phyloP scores from a whole-genome alignment of 441 rosid species.

The Adansonia madagascariensis region DNA sequence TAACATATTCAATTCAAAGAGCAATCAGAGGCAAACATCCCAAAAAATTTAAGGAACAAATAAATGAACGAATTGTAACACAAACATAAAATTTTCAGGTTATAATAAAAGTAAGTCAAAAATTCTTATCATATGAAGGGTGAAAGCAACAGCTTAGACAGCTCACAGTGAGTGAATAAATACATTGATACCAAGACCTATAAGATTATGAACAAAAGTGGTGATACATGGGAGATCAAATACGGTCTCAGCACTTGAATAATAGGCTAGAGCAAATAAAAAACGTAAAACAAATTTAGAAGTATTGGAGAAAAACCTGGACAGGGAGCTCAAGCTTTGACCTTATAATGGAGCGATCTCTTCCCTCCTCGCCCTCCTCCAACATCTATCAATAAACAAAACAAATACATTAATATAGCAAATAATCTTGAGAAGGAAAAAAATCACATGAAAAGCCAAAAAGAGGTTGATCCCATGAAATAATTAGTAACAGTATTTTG shows the following conservation, averaged over 20 bases:
- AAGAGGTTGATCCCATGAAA: not conserved
- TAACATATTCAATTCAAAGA: conserved; percentile 4
- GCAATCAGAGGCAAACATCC: not conserved
- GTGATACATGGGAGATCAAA: not conserved
- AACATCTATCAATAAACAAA: conserved; percentile 61
- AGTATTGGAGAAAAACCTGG: conserved; percentile 61
- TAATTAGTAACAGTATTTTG: not conserved
- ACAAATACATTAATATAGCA: not conserved
- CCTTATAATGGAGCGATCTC: conserved; percentile 72
- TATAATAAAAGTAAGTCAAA: not conserved
- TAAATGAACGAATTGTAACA: not conserved
- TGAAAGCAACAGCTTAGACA: not conserved
- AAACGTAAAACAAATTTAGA: not conserved
- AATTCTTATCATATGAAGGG: conserved; percentile 12
- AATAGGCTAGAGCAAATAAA: conserved; percentile 10
- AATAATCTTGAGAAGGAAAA: conserved; percentile 15
- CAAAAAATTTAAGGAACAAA: not conserved
- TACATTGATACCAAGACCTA: not conserved
- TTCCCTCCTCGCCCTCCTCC: conserved; percentile 94
- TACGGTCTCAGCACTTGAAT: not conserved
- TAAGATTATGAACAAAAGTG: not conserved
- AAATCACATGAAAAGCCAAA: not conserved
- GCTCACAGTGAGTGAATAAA: not conserved
- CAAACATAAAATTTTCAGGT: not conserved
- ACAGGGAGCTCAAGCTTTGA: conserved; percentile 99